Percentiles rank a stretch among this genome's conserved stretches.
Evolutionary conservation across 2,329 filamentous ascomycete genomes (phyloP).

Genomic region (Fusarium neocosmosporiellum): DNA sequence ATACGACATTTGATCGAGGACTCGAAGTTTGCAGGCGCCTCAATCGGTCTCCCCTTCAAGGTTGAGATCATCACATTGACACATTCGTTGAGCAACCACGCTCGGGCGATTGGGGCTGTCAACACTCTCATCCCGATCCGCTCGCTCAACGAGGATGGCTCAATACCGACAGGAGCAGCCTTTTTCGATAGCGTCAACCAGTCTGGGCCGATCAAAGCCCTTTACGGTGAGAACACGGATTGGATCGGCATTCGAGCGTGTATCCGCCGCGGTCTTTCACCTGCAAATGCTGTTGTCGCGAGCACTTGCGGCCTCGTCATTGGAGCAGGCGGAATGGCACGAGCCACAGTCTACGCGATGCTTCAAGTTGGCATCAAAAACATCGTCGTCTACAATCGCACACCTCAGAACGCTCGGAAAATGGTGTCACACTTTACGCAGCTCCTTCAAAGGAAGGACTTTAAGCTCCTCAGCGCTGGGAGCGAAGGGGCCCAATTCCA

Average conservation of each 20-base stretch:
- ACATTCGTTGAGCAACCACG: slow-evolving; percentile 77
- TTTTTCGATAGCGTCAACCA: slow-evolving; percentile 66
- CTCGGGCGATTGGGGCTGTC: slow-evolving; percentile 78
- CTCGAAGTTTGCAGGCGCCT: slow-evolving; percentile 76
- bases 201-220: slow-evolving; percentile 72
- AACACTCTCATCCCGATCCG: slow-evolving; percentile 81
- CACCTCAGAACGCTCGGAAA: slow-evolving; percentile 71
- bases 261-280: slow-evolving; percentile 77
- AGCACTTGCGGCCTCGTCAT: slow-evolving; percentile 68
- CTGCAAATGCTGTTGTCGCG: slow-evolving; percentile 72
- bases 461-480: slow-evolving; percentile 57
- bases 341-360: slow-evolving; percentile 82
- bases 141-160: slow-evolving; percentile 65
- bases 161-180: slow-evolving; percentile 65
- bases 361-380: slow-evolving; percentile 80
- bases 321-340: slow-evolving; percentile 79
- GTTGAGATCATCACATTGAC: slow-evolving; percentile 76
- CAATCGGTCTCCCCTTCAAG: slow-evolving; percentile 80
- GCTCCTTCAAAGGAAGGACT: slow-evolving; percentile 57
- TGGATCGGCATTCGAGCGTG: slow-evolving; percentile 84
- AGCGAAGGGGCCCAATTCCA: slow-evolving; percentile 61
- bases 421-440: slow-evolving; percentile 78
- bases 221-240: slow-evolving; percentile 85
- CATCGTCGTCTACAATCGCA: slow-evolving; percentile 81
- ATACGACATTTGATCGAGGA: slow-evolving; percentile 74